Base-by-base conservation (phyloP, 441 rosid species). In the Omphalea diandra region DNA sequence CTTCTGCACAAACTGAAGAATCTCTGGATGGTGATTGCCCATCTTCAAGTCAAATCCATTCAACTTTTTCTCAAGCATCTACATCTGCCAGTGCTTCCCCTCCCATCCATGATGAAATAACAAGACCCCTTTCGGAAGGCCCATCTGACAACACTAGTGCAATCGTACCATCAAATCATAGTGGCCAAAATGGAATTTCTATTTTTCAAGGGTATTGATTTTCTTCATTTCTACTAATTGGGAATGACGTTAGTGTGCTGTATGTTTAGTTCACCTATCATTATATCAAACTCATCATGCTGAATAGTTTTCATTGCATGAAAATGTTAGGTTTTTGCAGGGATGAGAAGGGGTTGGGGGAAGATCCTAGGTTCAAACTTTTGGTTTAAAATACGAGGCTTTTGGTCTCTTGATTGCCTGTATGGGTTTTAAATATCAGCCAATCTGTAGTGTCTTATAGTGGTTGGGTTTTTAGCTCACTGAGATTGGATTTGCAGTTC, bases 151-250 rank as follows among this genome's bases (percentile, higher is more conserved):
- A 60, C 75, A 26, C 84, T 22, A 74, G 57, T 72, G 81, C 85
- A 4, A 75, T 84, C 47, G 86, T 85, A 63, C 69, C 77, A 73
- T 84, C 91, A 31, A 83, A 76, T 84, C 49, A 52, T 26, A 49
- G 63, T n/a, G 80, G 77, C 57, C 73, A 73, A 43, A 83, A 70
- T 54, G 98, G 97, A 64, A 75, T 85, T 64, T 87, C 97, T 2
- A 55, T 91, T 54, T 91, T 94, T 65, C 87, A 92, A 77, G 95
- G 97, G 97, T 91, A 91, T 18, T 74, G 72, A 17, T 63, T 73
- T 47, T 61, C 57, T 64, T 11, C 60, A 26, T 70, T 44, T 10
- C 69, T n/a, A n/a, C n/a, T n/a, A n/a, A n/a, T n/a, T n/a, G n/a
- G 68, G 43, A 14, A n/a, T n/a, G n/a, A n/a, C n/a, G n/a, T n/a